A percentile compares a stretch with the other conserved stretches of the same genome.
Evolutionary conservation across 2,329 filamentous ascomycete genomes (phyloP).

Genomic region (Karstenula rhodostoma): DNA sequence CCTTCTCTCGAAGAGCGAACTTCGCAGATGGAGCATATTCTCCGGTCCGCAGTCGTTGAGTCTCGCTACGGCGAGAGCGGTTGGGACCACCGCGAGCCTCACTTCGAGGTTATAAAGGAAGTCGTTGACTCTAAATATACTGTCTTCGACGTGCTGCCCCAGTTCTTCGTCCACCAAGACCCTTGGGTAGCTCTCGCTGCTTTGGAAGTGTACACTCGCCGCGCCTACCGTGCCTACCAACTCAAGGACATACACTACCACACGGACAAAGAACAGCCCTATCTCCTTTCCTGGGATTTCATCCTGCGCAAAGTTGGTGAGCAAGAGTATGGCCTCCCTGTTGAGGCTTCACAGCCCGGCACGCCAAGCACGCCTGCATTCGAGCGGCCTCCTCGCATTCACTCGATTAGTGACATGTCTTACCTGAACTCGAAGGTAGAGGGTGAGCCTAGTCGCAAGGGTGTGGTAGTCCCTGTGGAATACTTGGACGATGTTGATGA

Average conservation of each 20-base stretch:
- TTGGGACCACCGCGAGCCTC: constrained; percentile 94
- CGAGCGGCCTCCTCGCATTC: constrained; percentile 74
- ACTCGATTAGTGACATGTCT: constrained; percentile 96
- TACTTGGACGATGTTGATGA: constrained; percentile 97
- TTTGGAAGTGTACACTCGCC: constrained; percentile 94
- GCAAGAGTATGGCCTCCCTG: constrained; percentile 84
- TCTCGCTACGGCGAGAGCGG: constrained; percentile 97
- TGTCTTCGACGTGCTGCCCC: constrained; percentile 92
- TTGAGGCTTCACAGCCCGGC: constrained; percentile 82
- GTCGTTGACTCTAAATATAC: constrained; percentile 99
- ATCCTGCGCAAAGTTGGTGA: constrained; percentile 91
- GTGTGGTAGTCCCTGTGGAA: constrained; percentile 91
- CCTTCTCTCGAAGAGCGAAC: constrained; percentile 95
- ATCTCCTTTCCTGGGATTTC: constrained; percentile 93
- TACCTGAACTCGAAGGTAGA: constrained; percentile 79
- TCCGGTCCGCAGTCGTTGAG: constrained; percentile 93
- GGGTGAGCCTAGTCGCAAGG: constrained; percentile 81
- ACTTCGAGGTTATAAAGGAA: constrained; percentile 90
- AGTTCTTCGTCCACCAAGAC: constrained; percentile 94
- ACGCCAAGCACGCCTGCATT: constrained; percentile 72
- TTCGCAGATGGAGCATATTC: constrained; percentile 97
- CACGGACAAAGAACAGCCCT: constrained; percentile 77
- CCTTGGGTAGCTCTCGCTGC: constrained; percentile 93
- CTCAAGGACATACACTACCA: constrained; percentile 90
- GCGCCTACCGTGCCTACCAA: constrained; percentile 95